These are phyloP conservation scores for Scleroderma bovista DNA, from an alignment of 768 basidiomycete species.

Conservation along the genomic window DNA sequence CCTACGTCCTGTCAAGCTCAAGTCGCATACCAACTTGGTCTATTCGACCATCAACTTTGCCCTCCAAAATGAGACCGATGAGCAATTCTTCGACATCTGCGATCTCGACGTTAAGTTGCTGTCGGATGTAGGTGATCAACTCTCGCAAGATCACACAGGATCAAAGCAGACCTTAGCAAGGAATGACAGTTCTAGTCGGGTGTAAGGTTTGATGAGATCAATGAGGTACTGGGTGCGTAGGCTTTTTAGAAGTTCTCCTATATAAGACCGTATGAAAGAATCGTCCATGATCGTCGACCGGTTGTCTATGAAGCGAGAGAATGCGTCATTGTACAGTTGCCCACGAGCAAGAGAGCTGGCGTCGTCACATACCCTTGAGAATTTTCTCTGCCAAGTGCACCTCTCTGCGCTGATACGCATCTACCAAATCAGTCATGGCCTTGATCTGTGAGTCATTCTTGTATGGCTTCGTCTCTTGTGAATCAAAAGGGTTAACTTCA, in stretches of 20 bases:
- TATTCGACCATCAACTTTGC: constrained; percentile 94
- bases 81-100: constrained; percentile 92
- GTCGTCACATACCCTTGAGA: constrained; percentile 55
- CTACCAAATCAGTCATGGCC: constrained; percentile 96
- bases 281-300: constrained; percentile 95
- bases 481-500: constrained; percentile 98
- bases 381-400: constrained; percentile 98
- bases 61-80: constrained; percentile 90
- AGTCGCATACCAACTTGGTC: constrained; percentile 94
- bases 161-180: constrained; percentile 67
- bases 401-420: constrained; percentile 93
- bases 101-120: constrained; percentile 95
- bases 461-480: constrained; percentile 98
- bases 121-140: constrained; percentile 2
- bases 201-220: constrained; percentile 97
- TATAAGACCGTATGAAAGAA: constrained; percentile 89
- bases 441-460: constrained; percentile 95
- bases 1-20: constrained; percentile 82
- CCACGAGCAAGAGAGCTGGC: neutral
- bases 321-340: too few species aligned
- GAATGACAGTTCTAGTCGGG: constrained; percentile 87
- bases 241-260: constrained; percentile 92
- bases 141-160: neutral
- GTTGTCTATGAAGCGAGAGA: constrained; percentile 54
- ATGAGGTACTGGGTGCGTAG: constrained; percentile 95